Conservation (phyloP, 208 protist genomes). For the Paratrypanosoma confusum region DNA sequence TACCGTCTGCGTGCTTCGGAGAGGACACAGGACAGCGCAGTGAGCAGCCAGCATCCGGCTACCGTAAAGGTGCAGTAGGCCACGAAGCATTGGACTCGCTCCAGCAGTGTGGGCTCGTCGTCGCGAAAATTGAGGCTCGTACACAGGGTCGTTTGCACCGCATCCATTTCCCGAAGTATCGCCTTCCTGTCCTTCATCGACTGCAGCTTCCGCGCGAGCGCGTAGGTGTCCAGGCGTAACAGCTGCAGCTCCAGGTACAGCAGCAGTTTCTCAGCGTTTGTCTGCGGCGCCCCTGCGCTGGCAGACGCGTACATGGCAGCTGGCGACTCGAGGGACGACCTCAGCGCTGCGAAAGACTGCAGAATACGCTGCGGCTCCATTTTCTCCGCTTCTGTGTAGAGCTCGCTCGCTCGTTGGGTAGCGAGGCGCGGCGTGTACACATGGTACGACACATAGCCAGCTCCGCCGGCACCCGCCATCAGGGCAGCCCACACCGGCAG, state of each 20-base stretch:
- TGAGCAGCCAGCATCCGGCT: too few species aligned
- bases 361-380: conserved; percentile 11
- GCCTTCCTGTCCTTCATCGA: conserved; percentile 13
- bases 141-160: conserved; percentile 35
- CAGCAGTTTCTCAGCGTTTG: conserved; percentile 1
- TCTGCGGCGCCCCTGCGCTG: conserved; percentile 1
- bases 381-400: conserved; percentile 10
- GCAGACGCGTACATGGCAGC: too few species aligned
- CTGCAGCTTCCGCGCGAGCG: not conserved
- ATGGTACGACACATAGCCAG: conserved; percentile 26
- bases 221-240: not conserved
- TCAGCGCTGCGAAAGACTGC: conserved; percentile 13
- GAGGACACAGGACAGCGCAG: too few species aligned
- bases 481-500: conserved; percentile 23
- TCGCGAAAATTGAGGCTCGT: conserved; percentile 47
- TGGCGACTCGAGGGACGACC: too few species aligned
- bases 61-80: too few species aligned
- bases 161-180: conserved; percentile 19
- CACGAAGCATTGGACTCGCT: conserved; percentile 26
- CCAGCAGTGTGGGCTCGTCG: conserved; percentile 14
- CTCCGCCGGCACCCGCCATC: conserved; percentile 7
- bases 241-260: conserved; percentile 1
- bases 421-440: conserved; percentile 24
- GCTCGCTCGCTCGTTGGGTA: conserved; percentile 9
- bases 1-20: too few species aligned